Evolutionary conservation across 2,329 filamentous ascomycete species (phyloP).

Genomic region (Aspergillus sp.): DNA sequence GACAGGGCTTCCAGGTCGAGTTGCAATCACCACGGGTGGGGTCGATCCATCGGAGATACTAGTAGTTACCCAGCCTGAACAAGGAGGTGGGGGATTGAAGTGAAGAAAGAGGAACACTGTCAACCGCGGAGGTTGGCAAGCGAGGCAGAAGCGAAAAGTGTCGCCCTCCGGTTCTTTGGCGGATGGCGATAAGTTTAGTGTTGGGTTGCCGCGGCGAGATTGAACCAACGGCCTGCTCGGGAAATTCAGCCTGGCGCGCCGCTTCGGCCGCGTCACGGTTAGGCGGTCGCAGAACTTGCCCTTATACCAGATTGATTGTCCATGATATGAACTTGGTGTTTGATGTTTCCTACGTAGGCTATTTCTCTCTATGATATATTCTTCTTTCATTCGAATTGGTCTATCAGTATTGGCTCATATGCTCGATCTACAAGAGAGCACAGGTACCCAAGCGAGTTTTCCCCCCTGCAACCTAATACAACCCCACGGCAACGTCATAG

Average conservation of each 20-base stretch:
- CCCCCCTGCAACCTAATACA: slow-evolving; percentile 8
- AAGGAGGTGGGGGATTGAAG: neutral
- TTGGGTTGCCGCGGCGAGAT: slow-evolving; percentile 15
- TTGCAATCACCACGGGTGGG: slow-evolving; percentile 18
- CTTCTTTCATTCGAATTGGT: neutral
- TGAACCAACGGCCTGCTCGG: slow-evolving; percentile 13
- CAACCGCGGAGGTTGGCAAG: slow-evolving; percentile 1
- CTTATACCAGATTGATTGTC: neutral
- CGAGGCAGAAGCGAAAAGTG: slow-evolving; percentile 9
- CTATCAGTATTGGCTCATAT: neutral
- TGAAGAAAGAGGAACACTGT: neutral
- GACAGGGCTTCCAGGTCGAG: slow-evolving; percentile 11
- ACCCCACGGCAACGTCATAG: slow-evolving; percentile 12
- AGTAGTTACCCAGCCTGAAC: neutral
- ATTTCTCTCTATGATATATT: neutral
- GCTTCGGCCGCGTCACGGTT: slow-evolving; percentile 12
- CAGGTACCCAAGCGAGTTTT: neutral
- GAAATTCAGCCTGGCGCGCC: slow-evolving; percentile 20
- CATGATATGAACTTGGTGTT: neutral
- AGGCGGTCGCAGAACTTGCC: slow-evolving; percentile 15
- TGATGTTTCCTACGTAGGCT: neutral
- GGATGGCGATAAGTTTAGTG: slow-evolving; percentile 9
- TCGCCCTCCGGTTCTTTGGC: slow-evolving; percentile 2
- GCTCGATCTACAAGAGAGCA: neutral
- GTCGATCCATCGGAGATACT: slow-evolving; percentile 19